A percentile compares a stretch with the other conserved stretches of the same genome.
Evolutionary conservation across 495 filamentous ascomycete genomes (phyloP).

Genomic region (Penicillium cinerascens): DNA sequence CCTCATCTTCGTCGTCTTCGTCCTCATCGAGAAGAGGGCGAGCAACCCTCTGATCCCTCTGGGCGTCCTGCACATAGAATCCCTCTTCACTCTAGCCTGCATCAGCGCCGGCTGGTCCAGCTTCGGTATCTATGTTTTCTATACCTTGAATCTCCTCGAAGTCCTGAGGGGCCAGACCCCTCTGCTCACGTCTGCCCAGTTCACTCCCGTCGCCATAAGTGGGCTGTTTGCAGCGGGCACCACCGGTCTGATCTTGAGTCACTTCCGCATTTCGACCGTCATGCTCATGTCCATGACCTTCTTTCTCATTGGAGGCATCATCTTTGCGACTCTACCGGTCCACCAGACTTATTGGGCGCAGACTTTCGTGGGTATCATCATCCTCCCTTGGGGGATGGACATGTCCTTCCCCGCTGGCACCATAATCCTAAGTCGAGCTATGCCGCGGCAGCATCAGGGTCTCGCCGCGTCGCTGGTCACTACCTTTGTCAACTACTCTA

Average conservation of each 20-base stretch:
- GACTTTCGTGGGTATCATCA: constrained; percentile 34
- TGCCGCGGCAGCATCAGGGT: background rate
- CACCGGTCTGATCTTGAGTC: constrained; percentile 33
- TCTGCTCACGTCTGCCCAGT: constrained; percentile 29
- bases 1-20: constrained; percentile 28
- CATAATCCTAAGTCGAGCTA: background rate
- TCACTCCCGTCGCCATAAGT: constrained; percentile 31
- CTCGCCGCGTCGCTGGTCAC: background rate
- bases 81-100: constrained; percentile 33
- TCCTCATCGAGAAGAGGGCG: constrained; percentile 31
- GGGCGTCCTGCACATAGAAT: constrained; percentile 22
- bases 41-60: constrained; percentile 41
- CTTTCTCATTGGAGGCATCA: constrained; percentile 31
- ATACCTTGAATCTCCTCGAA: constrained; percentile 33
- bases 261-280: constrained; percentile 28
- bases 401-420: background rate
- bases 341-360: constrained; percentile 30
- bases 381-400: constrained; percentile 26
- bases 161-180: constrained; percentile 26
- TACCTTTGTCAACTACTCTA: background rate
- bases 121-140: constrained; percentile 44
- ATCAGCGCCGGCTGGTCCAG: constrained; percentile 39
- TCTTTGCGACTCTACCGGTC: constrained; percentile 27
- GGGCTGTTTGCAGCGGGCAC: constrained; percentile 32
- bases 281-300: constrained; percentile 38